These are phyloP conservation scores for Ceratocystis lukuohia DNA, from an alignment of 2,329 filamentous ascomycete genomes.

Conservation along the genomic window DNA sequence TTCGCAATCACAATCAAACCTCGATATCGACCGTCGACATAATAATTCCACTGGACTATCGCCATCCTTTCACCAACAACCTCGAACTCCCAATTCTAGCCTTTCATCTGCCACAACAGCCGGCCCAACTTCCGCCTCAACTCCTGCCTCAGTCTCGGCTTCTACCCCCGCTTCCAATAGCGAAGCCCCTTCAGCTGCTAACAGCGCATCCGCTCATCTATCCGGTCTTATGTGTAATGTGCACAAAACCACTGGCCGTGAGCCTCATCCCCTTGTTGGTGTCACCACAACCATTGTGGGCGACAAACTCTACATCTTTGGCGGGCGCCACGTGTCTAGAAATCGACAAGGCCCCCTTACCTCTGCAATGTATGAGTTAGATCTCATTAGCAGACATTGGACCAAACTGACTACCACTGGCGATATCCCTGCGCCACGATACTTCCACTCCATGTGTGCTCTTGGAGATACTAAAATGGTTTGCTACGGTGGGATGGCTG, in stretches of 20 bases:
- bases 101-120: background rate
- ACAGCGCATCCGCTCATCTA: constrained; percentile 42
- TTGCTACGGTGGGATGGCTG: constrained; percentile 94
- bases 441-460: constrained; percentile 93
- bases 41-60: constrained; percentile 40
- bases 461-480: constrained; percentile 92
- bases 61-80: constrained; percentile 33
- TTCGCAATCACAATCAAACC: background rate
- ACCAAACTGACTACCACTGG: constrained; percentile 73
- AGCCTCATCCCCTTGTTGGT: constrained; percentile 82
- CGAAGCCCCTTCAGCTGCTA: constrained; percentile 27
- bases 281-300: constrained; percentile 90
- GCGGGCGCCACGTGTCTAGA: constrained; percentile 73
- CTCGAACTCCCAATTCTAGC: constrained; percentile 19
- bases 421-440: constrained; percentile 78
- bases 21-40: constrained; percentile 40
- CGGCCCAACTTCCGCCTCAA: constrained; percentile 36
- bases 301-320: constrained; percentile 94
- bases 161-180: constrained; percentile 11
- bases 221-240: constrained; percentile 58
- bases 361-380: constrained; percentile 82
- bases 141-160: constrained; percentile 40
- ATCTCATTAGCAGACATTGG: constrained; percentile 86
- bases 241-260: constrained; percentile 76
- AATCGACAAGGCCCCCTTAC: constrained; percentile 70